These are phyloP conservation scores for Aureobasidium zeae DNA, from an alignment of 2,329 filamentous ascomycete genomes.

Conservation along the genomic window DNA sequence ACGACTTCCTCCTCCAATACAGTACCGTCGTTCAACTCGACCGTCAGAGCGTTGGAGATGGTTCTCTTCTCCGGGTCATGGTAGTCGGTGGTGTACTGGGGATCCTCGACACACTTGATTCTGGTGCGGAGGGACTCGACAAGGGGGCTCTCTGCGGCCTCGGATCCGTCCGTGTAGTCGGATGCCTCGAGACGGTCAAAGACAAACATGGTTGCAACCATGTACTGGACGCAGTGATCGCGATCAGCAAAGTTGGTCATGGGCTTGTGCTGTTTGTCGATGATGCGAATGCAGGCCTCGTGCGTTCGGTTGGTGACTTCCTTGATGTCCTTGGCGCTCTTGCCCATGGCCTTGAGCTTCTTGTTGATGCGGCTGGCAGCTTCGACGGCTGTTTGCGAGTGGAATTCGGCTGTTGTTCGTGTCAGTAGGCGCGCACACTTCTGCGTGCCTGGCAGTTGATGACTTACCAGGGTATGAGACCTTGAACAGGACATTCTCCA, in stretches of 20 bases:
- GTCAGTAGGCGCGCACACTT: slow-evolving; percentile 19
- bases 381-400: slow-evolving; percentile 97
- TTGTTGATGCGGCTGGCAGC: slow-evolving; percentile 81
- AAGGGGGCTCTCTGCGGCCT: slow-evolving; percentile 81
- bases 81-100: slow-evolving; percentile 90
- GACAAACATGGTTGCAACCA: slow-evolving; percentile 91
- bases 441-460: neutral
- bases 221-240: slow-evolving; percentile 99
- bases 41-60: slow-evolving; percentile 93
- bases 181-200: slow-evolving; percentile 88
- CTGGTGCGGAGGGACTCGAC: slow-evolving; percentile 86
- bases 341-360: slow-evolving; percentile 73
- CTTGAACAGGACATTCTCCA: slow-evolving; percentile 99
- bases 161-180: slow-evolving; percentile 87
- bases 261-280: slow-evolving; percentile 99
- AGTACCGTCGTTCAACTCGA: slow-evolving; percentile 89
- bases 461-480: slow-evolving; percentile 84
- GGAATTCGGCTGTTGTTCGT: slow-evolving; percentile 63
- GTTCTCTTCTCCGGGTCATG: slow-evolving; percentile 87
- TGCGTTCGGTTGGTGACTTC: slow-evolving; percentile 88
- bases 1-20: slow-evolving; percentile 83
- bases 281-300: slow-evolving; percentile 97
- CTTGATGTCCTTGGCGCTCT: slow-evolving; percentile 90
- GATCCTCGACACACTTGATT: slow-evolving; percentile 95
- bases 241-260: slow-evolving; percentile 99